Evolutionary conservation across 306 rosid genomes (phyloP).

Genomic region (Gastrolobium bilobum): DNA sequence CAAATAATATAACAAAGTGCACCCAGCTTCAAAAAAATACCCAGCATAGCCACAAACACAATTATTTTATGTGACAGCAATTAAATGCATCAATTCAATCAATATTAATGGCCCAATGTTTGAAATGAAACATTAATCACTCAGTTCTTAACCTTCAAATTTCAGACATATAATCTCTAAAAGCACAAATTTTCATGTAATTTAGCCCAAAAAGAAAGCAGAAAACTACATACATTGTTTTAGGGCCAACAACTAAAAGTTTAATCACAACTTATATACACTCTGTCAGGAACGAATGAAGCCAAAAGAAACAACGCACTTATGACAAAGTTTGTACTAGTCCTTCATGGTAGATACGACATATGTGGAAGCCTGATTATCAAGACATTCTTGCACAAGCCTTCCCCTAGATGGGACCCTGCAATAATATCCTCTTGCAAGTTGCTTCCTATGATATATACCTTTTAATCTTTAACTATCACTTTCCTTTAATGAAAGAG

Average conservation of each 20-base stretch:
- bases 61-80: conserved; percentile 21
- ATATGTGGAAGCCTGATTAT: conserved; percentile 9
- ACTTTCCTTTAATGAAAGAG: conserved; percentile 5
- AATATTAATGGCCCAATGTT: conserved; percentile 15
- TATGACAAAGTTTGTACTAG: background rate
- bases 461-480: conserved; percentile 3
- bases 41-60: conserved; percentile 28
- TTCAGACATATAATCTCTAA: background rate
- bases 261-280: background rate
- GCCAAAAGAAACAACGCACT: background rate
- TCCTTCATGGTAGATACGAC: conserved; percentile 2
- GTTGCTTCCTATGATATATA: background rate
- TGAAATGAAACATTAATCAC: background rate
- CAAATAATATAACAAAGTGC: conserved; percentile 6
- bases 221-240: background rate
- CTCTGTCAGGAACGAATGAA: background rate
- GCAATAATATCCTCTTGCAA: conserved; percentile 24
- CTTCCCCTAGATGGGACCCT: background rate
- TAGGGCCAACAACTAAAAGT: background rate
- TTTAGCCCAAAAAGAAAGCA: conserved; percentile 1
- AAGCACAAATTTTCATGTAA: background rate
- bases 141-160: conserved; percentile 28
- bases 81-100: conserved; percentile 19
- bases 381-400: conserved; percentile 16
- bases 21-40: background rate